phyloP scores from a whole-genome alignment of 129 eudicot species.

The Artemisia tridentata region DNA sequence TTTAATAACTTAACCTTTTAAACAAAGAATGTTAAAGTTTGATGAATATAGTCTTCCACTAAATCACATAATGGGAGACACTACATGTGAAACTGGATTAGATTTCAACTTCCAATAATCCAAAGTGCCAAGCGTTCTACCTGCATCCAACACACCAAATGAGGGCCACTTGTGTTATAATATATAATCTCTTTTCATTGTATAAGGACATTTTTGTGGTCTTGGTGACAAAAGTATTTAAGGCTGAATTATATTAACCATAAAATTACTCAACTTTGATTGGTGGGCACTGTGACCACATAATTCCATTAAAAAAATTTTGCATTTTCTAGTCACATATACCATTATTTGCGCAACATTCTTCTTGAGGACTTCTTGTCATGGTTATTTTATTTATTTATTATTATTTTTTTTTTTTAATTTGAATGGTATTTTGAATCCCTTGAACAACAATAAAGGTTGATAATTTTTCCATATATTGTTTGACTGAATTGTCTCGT shows the following conservation, averaged over 20 bases:
- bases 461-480: neutral
- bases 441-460: neutral
- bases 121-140: neutral
- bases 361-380: neutral
- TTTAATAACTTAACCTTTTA: slow-evolving; percentile 10
- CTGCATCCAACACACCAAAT: neutral
- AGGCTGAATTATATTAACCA: slow-evolving; percentile 1
- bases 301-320: neutral
- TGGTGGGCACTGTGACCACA: slow-evolving; percentile 8
- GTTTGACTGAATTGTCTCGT: too few species aligned
- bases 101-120: slow-evolving; percentile 20
- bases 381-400: too few species aligned
- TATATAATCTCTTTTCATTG: slow-evolving; percentile 19
- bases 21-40: slow-evolving; percentile 6
- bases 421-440: too few species aligned
- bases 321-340: neutral
- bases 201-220: slow-evolving; percentile 14
- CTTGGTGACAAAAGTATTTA: slow-evolving; percentile 11
- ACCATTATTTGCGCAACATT: slow-evolving; percentile 18
- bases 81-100: slow-evolving; percentile 29
- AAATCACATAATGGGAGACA: slow-evolving; percentile 31
- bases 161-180: slow-evolving; percentile 9
- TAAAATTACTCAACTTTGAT: neutral
- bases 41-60: slow-evolving; percentile 13
- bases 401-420: too few species aligned